These are phyloP conservation scores for Gyrodon lividus DNA, from an alignment of 768 basidiomycete genomes.

Conservation along the genomic window DNA sequence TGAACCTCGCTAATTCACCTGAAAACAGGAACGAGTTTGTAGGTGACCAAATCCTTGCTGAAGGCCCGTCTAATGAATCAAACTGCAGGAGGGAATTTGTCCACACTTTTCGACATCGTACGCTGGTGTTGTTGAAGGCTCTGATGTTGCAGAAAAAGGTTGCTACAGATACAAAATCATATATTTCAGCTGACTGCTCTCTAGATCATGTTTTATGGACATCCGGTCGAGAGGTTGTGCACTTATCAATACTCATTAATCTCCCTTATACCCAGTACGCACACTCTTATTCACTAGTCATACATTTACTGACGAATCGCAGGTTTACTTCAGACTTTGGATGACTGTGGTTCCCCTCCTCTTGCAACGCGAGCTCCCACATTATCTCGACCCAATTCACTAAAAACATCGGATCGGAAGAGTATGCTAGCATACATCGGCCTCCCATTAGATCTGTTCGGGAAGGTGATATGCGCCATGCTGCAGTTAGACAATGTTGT, in stretches of 20 bases:
- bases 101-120: constrained; percentile 89
- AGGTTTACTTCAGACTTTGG: constrained; percentile 86
- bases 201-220: constrained; percentile 95
- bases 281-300: not conserved
- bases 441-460: constrained; percentile 91
- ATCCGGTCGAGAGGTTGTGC: constrained; percentile 93
- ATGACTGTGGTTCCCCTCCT: constrained; percentile 89
- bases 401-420: constrained; percentile 85
- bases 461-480: constrained; percentile 52
- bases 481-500: not conserved
- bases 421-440: constrained; percentile 92
- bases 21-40: constrained; percentile 68
- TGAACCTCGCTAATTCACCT: constrained; percentile 8
- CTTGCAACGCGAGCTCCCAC: constrained; percentile 61
- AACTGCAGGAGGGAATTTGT: constrained; percentile 79
- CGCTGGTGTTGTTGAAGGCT: constrained; percentile 91
- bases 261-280: constrained; percentile 81
- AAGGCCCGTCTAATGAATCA: not conserved
- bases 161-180: constrained; percentile 15
- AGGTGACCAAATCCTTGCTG: constrained; percentile 20
- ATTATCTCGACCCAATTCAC: constrained; percentile 69
- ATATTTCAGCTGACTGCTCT: constrained; percentile 7
- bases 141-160: constrained; percentile 93
- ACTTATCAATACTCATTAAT: constrained; percentile 98
- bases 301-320: constrained; percentile 4